A percentile compares a stretch with the other conserved stretches of the same genome.
These are phyloP conservation scores for Aureobasidium pullulans DNA, from an alignment of 2,329 filamentous ascomycete species.

Conservation along the genomic window DNA sequence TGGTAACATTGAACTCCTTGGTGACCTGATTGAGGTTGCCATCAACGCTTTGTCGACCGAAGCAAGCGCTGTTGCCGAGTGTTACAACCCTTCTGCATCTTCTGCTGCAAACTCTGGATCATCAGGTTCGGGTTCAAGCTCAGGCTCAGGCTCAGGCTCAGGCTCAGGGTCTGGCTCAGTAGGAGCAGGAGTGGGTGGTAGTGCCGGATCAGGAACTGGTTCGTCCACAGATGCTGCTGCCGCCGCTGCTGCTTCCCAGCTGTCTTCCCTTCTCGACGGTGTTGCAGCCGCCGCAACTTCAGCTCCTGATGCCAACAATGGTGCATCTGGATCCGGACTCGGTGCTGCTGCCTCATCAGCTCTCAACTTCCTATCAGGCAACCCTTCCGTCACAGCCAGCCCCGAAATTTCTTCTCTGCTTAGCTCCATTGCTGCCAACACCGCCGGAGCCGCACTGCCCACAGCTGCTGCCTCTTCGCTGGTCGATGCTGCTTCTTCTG, in stretches of 20 bases:
- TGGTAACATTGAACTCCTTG: conserved; percentile 8
- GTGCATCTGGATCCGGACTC: neutral
- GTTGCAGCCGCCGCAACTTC: neutral
- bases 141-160: neutral
- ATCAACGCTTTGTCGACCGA: neutral
- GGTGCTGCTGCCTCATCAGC: neutral
- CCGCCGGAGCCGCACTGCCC: neutral
- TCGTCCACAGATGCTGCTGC: neutral
- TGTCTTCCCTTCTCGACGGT: neutral
- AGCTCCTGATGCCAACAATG: neutral
- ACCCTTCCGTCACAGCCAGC: neutral
- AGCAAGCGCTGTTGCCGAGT: conserved; percentile 1
- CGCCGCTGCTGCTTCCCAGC: neutral
- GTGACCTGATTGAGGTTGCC: conserved; percentile 9
- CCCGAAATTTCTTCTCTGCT: neutral
- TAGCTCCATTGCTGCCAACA: neutral
- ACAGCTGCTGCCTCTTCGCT: neutral
- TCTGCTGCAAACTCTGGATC: neutral
- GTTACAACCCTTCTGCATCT: conserved; percentile 1
- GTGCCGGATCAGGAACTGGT: neutral
- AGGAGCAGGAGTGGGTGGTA: neutral
- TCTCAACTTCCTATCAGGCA: neutral
- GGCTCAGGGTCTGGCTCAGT: neutral
- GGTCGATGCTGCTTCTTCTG: neutral
- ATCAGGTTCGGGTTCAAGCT: neutral